Base-by-base conservation (phyloP, 495 filamentous ascomycete species). In the Symbiotaphrina buchneri region DNA sequence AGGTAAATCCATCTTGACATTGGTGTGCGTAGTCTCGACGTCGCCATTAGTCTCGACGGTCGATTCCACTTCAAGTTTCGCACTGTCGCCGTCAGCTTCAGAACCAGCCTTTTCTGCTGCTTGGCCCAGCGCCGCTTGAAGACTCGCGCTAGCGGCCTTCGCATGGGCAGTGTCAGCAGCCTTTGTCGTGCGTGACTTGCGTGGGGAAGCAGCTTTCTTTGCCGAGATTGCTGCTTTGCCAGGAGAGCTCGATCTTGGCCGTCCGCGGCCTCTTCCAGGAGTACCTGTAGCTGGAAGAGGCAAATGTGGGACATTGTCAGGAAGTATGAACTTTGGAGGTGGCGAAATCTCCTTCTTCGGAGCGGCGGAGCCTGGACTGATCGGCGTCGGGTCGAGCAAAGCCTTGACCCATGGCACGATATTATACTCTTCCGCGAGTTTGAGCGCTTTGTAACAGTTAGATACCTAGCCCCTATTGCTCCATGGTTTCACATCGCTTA, bases 351-450 rank as follows among this genome's bases (percentile, higher is more conserved):
- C 63, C 58, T 79, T 80, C 39, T 60, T 61, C 10, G 54, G 49
- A 33, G 57, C 62, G 6, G 59, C 58, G 18, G 38, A 37, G 16
- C 59, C 57, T 33, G 56, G 65, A 32, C 63, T 54, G 11, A 67
- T 72, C 10, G 81, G 67, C 33, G 73, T 55, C 18, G 81, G 70
- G 42, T 93, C 84, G 27, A 97, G 61, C 20, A 97, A 63, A 6
- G 87, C 87, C 28, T 61, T 63, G 34, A 97, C 81, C 90, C 90
- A 97, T 22, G 74, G 65, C 24, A 63, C 53, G 52, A 95, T 81
- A 33, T 61, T 54, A 43, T 81, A 81, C 41, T 94, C 85, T 31
- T 74, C 72, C 30, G 87, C 76, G 11, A 97, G 65, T 36, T 65
- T 58, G 32, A 95, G 63, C 13, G 87, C 90, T 80, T 41, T 10